Base-by-base conservation (phyloP, 2,329 filamentous ascomycete species). In the Colletotrichum simmondsii region DNA sequence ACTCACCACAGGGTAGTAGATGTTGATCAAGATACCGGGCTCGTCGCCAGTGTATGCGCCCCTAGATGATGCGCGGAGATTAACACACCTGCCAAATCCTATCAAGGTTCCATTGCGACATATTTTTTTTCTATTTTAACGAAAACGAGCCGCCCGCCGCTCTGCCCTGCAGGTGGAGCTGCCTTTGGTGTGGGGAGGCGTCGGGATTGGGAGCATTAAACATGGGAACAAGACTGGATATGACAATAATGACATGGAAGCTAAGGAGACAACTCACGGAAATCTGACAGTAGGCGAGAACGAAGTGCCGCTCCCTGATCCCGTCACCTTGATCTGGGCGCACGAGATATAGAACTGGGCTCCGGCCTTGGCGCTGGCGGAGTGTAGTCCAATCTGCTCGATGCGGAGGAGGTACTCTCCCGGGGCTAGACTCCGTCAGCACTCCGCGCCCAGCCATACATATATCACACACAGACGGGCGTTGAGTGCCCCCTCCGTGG, bases 291-390 rank as follows among this genome's bases (percentile, higher is more conserved):
- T 72, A 22, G 61, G 65, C 37, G 65, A 70, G 30, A 72, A 63
- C 46, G 53, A 63, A 22, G 16, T 11, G 26, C 70, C 62, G 52
- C 53, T 56, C 16, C 73, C 73, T 22, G 65, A 61, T 10, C 70
- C 70, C 14, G 73, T 73, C 1, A 83, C 81, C 3, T 69, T 76
- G 32, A 83, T 69, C 73, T 83, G 81, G 2, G 79, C 81, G 53
- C 81, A 83, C 14, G 78, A 76, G n/a, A 82, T 79, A 75, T 82
- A 83, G 78, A 81, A 82, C 76, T 83, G 80, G 24, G 81, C 81
- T 37, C 81, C 81, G 61, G 77, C 76, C 64, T 77, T 74, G 59
- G 61, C 56, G n/a, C 80, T 74, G 19, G 82, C 81, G 1, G 74
- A 76, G 72, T 83, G 82, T 6, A 83, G 78, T 42, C 77, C 81